phyloP scores from a whole-genome alignment of 768 basidiomycete genomes.

The Naganishia randhawae region DNA sequence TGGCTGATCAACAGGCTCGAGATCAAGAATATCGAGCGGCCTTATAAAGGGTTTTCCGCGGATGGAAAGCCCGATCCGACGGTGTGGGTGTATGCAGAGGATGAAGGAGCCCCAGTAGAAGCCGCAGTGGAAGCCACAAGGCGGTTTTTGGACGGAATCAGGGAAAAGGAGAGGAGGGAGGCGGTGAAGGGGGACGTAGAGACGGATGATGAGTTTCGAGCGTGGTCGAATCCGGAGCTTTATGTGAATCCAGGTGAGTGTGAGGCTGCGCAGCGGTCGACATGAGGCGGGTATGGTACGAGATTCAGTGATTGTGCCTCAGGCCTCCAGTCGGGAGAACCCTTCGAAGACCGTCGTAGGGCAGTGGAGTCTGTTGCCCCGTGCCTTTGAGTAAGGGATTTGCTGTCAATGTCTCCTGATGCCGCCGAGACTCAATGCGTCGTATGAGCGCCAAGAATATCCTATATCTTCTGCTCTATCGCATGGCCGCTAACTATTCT shows the following conservation, averaged over 20 bases:
- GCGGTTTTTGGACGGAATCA: constrained; percentile 29
- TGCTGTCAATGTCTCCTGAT: no score
- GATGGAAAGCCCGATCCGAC: constrained; percentile 34
- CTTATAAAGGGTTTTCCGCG: constrained; percentile 38
- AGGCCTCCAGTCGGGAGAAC: no score
- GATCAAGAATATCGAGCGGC: constrained; percentile 33
- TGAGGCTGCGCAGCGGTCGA: no score
- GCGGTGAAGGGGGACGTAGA: constrained; percentile 33
- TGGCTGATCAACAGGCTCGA: constrained; percentile 40
- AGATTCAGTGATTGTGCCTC: no score
- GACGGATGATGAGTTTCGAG: constrained; percentile 33
- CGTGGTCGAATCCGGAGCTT: constrained; percentile 41
- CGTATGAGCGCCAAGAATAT: no score
- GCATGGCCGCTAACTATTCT: no score
- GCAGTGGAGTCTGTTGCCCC: no score
- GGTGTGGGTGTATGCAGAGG: constrained; percentile 34
- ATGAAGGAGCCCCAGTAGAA: constrained; percentile 40
- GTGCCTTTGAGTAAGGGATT: no score
- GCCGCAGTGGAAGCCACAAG: constrained; percentile 34
- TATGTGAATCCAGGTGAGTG: constrained; percentile 39
- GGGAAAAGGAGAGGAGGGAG: constrained; percentile 29
- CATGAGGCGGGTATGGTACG: no score
- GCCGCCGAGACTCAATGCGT: no score
- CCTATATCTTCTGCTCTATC: no score
- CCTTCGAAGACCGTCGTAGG: no score